Percentiles rank a stretch among this genome's conserved stretches.
These are phyloP conservation scores for Erodium maritimum DNA, from an alignment of 345 rosid species.

Conservation along the genomic window DNA sequence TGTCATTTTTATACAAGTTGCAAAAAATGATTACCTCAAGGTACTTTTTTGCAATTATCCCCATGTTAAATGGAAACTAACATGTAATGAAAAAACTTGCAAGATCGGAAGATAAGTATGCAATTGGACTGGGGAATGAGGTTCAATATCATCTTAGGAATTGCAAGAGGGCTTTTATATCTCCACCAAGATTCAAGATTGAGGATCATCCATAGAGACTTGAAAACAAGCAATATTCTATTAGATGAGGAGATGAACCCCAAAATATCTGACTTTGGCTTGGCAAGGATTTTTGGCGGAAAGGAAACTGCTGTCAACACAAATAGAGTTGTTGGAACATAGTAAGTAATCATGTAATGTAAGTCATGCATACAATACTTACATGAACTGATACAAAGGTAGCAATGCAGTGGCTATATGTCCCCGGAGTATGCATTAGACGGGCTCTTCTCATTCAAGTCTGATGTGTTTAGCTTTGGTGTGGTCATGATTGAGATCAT, in stretches of 20 bases:
- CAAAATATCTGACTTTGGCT: slow-evolving; percentile 68
- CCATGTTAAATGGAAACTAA: not conserved
- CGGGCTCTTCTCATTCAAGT: slow-evolving; percentile 52
- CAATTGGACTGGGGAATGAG: slow-evolving; percentile 40
- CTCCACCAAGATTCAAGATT: slow-evolving; percentile 69
- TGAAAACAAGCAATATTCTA: slow-evolving; percentile 52
- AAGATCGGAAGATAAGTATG: slow-evolving; percentile 24
- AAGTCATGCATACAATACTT: not conserved
- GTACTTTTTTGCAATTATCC: too few species aligned
- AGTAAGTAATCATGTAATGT: slow-evolving; percentile 26
- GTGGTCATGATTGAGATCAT: slow-evolving; percentile 46
- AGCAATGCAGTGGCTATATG: slow-evolving; percentile 51
- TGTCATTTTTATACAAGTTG: too few species aligned
- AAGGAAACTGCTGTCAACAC: slow-evolving; percentile 44
- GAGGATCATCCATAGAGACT: slow-evolving; percentile 61
- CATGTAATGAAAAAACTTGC: slow-evolving; percentile 4
- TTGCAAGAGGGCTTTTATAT: slow-evolving; percentile 56
- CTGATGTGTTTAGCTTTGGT: slow-evolving; percentile 56
- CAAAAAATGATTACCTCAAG: too few species aligned
- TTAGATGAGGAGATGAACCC: slow-evolving; percentile 63
- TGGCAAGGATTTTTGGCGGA: slow-evolving; percentile 57
- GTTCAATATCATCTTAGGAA: slow-evolving; percentile 43
- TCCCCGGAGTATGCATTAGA: slow-evolving; percentile 60
- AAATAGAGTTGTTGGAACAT: slow-evolving; percentile 56
- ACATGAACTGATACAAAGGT: not conserved